Conservation (phyloP, 331 rosid genomes). For the Cydonia oblonga region DNA sequence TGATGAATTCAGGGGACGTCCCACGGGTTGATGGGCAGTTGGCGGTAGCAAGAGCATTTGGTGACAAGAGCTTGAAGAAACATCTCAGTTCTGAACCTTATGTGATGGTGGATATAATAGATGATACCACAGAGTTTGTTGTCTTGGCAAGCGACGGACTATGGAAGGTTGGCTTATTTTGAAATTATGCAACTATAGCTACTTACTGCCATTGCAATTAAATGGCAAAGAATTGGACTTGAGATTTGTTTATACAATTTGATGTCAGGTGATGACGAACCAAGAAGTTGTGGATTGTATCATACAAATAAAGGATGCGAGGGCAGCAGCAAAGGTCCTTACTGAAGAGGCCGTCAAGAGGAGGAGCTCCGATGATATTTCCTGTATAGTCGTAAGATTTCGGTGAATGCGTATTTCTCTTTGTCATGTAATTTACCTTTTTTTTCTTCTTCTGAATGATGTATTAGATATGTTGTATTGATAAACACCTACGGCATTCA, state of each 20-base stretch:
- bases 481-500: slow-evolving; percentile 1
- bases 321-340: slow-evolving; percentile 68
- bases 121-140: slow-evolving; percentile 50
- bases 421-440: background rate
- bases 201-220: background rate
- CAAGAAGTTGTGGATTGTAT: slow-evolving; percentile 72
- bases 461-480: background rate
- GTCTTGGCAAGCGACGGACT: slow-evolving; percentile 95
- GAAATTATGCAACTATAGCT: background rate
- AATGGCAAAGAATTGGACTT: background rate
- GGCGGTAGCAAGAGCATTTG: slow-evolving; percentile 96
- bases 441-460: background rate
- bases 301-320: slow-evolving; percentile 63
- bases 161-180: slow-evolving; percentile 65
- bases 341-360: slow-evolving; percentile 73
- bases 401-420: slow-evolving; percentile 13
- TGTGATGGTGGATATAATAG: slow-evolving; percentile 41
- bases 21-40: slow-evolving; percentile 93
- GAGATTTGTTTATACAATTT: background rate
- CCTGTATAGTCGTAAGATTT: slow-evolving; percentile 69
- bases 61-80: slow-evolving; percentile 85
- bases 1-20: slow-evolving; percentile 63
- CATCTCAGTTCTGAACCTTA: slow-evolving; percentile 82
- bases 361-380: slow-evolving; percentile 85
- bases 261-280: slow-evolving; percentile 76